A percentile compares a stretch with the other conserved stretches of the same genome.
phyloP scores from a whole-genome alignment of 306 rosid genomes.

The Dalbergia cultrata region DNA sequence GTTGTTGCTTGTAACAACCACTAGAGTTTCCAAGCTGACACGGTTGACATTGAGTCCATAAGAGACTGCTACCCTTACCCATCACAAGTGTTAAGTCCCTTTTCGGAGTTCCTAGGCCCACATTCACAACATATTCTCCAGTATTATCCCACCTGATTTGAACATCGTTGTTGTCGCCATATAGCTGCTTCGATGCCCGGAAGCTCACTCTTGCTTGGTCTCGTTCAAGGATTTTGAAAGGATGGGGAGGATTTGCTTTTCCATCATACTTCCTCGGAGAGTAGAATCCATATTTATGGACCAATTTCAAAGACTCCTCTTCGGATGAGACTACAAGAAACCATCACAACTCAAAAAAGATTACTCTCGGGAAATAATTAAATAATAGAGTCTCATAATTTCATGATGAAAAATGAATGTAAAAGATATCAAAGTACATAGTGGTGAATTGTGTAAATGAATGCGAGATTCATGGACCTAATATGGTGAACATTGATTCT shows the following conservation, averaged over 20 bases:
- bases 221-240: neutral
- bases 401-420: too few species aligned
- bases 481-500: too few species aligned
- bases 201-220: neutral
- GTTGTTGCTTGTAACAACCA: neutral
- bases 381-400: too few species aligned
- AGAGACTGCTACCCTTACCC: neutral
- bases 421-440: too few species aligned
- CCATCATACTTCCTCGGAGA: neutral
- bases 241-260: neutral
- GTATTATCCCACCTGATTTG: neutral
- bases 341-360: too few species aligned
- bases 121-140: neutral
- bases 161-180: neutral
- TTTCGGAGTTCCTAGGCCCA: neutral
- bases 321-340: neutral
- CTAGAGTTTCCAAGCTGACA: neutral
- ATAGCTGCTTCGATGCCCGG: neutral
- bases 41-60: slow-evolving; percentile 14
- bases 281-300: neutral
- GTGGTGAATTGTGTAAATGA: too few species aligned
- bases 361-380: too few species aligned
- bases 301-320: neutral
- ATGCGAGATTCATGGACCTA: too few species aligned
- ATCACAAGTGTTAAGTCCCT: neutral